These are phyloP conservation scores for Celoporthe dispersa DNA, from an alignment of 2,329 filamentous ascomycete species.

Conservation along the genomic window DNA sequence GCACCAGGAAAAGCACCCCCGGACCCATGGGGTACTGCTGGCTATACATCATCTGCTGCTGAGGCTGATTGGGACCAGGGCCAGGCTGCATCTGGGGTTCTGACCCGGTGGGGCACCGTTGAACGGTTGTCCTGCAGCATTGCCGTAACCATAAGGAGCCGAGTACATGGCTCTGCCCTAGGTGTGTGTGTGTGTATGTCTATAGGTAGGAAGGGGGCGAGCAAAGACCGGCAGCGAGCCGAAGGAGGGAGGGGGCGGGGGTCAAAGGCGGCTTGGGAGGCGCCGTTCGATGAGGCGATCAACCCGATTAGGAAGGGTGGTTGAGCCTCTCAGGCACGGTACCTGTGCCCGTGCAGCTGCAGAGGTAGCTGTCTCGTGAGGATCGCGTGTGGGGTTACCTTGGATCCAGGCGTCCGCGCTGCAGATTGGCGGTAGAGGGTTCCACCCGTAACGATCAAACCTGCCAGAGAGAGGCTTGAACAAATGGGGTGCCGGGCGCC, in stretches of 20 bases:
- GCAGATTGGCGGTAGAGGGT: constrained; percentile 20
- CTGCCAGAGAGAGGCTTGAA: constrained; percentile 21
- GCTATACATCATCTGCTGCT: constrained; percentile 65
- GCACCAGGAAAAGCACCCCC: constrained; percentile 55
- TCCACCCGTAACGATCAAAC: constrained; percentile 24
- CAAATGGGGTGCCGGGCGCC: constrained; percentile 27
- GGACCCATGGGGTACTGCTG: constrained; percentile 61
- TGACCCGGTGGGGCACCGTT: constrained; percentile 54
- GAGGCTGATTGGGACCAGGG: constrained; percentile 46
- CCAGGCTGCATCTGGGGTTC: constrained; percentile 52
- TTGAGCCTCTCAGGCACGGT: constrained; percentile 26
- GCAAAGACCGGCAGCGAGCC: constrained; percentile 23
- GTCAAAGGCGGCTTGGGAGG: constrained; percentile 18
- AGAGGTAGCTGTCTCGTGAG: constrained; percentile 4
- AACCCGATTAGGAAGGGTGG: constrained; percentile 27
- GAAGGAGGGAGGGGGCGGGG: constrained; percentile 4
- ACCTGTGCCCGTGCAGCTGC: constrained; percentile 25
- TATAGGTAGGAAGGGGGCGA: constrained; percentile 10
- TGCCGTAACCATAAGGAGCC: constrained; percentile 59
- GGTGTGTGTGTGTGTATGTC: neutral
- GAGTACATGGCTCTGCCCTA: constrained; percentile 55
- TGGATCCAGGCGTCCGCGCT: constrained; percentile 10
- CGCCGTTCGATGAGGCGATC: constrained; percentile 26
- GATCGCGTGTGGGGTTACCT: constrained; percentile 31
- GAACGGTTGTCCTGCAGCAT: constrained; percentile 56